Evolutionary conservation across 306 rosid species (phyloP), one percentile per base, ranked within the genome.

Genomic region (Cucurbita argyrosperma): DNA sequence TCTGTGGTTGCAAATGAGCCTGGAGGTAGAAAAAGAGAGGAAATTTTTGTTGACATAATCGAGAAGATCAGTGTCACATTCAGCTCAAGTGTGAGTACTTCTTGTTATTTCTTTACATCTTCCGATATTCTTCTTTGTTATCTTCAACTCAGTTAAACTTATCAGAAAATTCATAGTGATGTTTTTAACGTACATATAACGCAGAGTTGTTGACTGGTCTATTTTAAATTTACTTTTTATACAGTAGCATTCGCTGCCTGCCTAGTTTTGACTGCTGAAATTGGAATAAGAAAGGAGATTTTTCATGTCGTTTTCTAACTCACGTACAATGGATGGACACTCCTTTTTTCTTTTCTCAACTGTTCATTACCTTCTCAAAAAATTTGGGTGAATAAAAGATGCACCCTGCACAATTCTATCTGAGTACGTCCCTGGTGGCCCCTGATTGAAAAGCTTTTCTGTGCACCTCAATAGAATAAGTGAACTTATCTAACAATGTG

Each of bases 31-130:
- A 94, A 87, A 80, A 89, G 99, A 80, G 99, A 94, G 42, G 99
- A 94, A 76, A 91, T 91, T 72, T 94, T 94, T 80, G 97, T 94
- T 68, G 99, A 91, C 68, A 84, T 94, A 65, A 89, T 94, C 40
- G 99, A 94, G 87, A 94, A 94, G 85, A 85, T 94, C 69, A 94
- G 99, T 83, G 86, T 91, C 64, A 91, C 96, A 65, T 94, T 94
- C 86, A 91, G 90, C 80, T 89, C 99, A 46, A 89, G 97, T 84
- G 99, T 94, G 85, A 87, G 96, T 81, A 42, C 71, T 42, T 19
- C 49, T 1, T 46, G 23, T 50, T 50, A 64, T 72, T 72, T 9
- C 37, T 72, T 18, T 56, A 11, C 40, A 11, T 11, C 72, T 67
- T 21, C 19, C 12, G 55, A 21, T 19, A 42, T 21, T 45, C 54